Base-by-base conservation (phyloP, 352 stramenopile species). In the Phytophthora melonis region DNA sequence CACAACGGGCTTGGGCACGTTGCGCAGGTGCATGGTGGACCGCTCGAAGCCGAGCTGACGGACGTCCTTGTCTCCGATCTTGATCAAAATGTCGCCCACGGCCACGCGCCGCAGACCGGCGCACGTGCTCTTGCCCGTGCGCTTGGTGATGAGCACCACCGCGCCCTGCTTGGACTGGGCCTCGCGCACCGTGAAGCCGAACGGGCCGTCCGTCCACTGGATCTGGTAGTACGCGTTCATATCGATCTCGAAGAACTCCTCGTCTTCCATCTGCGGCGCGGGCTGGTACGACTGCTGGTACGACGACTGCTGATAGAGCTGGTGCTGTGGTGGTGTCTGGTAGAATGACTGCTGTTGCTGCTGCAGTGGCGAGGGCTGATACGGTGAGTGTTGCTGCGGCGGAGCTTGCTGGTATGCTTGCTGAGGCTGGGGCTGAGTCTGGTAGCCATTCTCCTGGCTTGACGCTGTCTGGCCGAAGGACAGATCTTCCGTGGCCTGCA, bases 131-230 rank as follows among this genome's bases (percentile, higher is more conserved):
- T 92, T 92, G 50, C 87, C 87, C 5, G 89, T 95, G 27, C 86
- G 87, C 58, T 93, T 92, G n/a, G 87, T 94, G 59, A 95, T 85
- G 23, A 95, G 78, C 58, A 93, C 82, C 30, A 94, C 83, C 3
- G 89, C 70, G 3, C 89, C 89, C 14, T 80, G 78, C 30, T 89
- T 84, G 14, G 87, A 93, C 58, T 87, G 78, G 5, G 85, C 86
- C 66, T 94, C 89, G n/a, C 88, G 87, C 23, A 95, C 87, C 0
- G 85, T 95, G 55, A 91, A 88, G 13, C 89, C 89, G 57, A 95
- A 95, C 21, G 89, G 86, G 19, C 89, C 89, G 41, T 94, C 87
- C 16, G 80, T 92, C 89, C 89, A 95, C 72, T 91, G 80, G 59
- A 95, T 86, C 59, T 87, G 79, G 65, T 93, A 95, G 74, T 92